Percentiles rank a stretch among this genome's conserved stretches.
Evolutionary conservation across 2,329 filamentous ascomycete species (phyloP).

Genomic region (Albifimbria verrucaria): DNA sequence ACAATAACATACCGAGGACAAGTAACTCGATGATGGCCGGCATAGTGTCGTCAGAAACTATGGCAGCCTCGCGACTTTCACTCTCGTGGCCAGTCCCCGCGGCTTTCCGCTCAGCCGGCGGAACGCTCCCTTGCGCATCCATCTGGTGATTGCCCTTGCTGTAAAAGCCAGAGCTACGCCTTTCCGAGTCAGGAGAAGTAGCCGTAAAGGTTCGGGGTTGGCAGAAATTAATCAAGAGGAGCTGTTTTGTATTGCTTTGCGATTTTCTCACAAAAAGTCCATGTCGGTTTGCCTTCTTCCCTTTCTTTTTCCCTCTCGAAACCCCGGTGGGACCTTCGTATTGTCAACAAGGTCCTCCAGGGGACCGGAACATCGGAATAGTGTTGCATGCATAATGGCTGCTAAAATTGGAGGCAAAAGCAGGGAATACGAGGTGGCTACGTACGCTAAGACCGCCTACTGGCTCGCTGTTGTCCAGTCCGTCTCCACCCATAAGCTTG

Average conservation of each 20-base stretch:
- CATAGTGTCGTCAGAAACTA: not conserved
- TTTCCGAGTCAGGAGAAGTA: not conserved
- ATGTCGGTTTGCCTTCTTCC: not conserved
- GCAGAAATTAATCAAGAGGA: no score
- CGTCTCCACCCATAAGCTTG: no score
- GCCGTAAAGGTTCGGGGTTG: not conserved
- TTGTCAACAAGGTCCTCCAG: not conserved
- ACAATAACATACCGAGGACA: not conserved
- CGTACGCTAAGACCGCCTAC: not conserved
- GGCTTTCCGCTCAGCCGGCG: not conserved
- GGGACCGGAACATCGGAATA: not conserved
- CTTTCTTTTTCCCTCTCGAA: not conserved
- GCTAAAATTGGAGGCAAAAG: not conserved
- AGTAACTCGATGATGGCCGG: not conserved
- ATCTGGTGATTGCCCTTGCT: no score
- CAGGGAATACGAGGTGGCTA: not conserved
- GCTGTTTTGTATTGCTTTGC: no score
- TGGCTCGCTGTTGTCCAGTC: not conserved
- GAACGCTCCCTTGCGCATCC: not conserved
- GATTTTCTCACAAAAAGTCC: not conserved
- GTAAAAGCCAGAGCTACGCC: not conserved
- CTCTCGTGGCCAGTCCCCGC: no score
- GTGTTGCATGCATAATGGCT: not conserved
- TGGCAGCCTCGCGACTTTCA: not conserved
- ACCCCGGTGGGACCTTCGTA: not conserved